These are phyloP conservation scores for Asclepias syriaca DNA, from an alignment of 257 asterid genomes.

Conservation along the genomic window DNA sequence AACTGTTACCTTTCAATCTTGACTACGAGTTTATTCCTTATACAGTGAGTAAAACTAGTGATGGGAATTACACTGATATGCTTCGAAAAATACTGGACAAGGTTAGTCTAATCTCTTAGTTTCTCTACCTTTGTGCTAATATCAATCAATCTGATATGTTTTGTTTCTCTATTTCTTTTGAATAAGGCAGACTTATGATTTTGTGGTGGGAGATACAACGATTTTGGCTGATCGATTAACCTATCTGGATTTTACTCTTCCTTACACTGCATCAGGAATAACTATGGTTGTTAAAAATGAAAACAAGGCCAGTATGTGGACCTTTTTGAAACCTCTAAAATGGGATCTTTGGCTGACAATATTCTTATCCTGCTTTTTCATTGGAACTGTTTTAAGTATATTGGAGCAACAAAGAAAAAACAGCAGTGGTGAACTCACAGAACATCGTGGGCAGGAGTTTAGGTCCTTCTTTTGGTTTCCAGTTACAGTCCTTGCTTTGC, in stretches of 20 bases:
- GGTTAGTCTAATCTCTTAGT: slow-evolving; percentile 8
- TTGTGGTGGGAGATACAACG: slow-evolving; percentile 58
- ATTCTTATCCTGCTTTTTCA: slow-evolving; percentile 17
- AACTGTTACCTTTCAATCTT: slow-evolving; percentile 14
- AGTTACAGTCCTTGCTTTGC: slow-evolving; percentile 51
- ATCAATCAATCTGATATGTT: neutral
- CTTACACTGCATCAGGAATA: slow-evolving; percentile 56
- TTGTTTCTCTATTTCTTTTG: neutral
- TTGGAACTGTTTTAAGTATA: slow-evolving; percentile 29
- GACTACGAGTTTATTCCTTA: slow-evolving; percentile 8
- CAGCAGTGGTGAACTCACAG: slow-evolving; percentile 2
- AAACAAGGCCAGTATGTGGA: slow-evolving; percentile 48
- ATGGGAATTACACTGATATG: slow-evolving; percentile 15
- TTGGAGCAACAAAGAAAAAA: slow-evolving; percentile 24
- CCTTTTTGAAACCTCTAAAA: slow-evolving; percentile 40
- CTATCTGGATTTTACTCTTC: slow-evolving; percentile 44
- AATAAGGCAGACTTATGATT: slow-evolving; percentile 31
- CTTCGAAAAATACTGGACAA: slow-evolving; percentile 7
- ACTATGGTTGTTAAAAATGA: slow-evolving; percentile 36
- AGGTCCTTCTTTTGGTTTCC: slow-evolving; percentile 37
- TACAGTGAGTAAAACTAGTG: neutral
- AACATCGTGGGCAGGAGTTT: slow-evolving; percentile 17
- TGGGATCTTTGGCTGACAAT: slow-evolving; percentile 51
- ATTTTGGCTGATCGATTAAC: slow-evolving; percentile 42
- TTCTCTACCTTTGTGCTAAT: neutral